A percentile compares a stretch with the other conserved stretches of the same genome.
Evolutionary conservation across 169 alveolate species (phyloP).

Genomic region (Ichthyophthirius multifiliis): DNA sequence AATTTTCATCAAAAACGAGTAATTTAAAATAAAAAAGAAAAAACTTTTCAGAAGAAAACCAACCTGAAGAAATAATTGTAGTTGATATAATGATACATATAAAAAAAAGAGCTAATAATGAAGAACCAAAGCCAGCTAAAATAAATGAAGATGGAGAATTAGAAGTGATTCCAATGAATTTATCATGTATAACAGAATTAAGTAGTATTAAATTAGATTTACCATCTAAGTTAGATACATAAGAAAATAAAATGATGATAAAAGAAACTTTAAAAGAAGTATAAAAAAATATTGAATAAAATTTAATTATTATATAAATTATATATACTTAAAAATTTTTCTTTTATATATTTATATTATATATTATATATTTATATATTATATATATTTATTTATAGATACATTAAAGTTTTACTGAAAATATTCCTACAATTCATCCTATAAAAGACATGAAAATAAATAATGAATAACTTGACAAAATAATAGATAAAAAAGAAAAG

Average conservation of each 20-base stretch:
- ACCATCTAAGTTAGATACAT: slow-evolving; percentile 50
- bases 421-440: slow-evolving; percentile 89
- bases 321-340: no score
- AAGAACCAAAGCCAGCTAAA: slow-evolving; percentile 12
- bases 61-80: neutral
- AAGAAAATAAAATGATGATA: slow-evolving; percentile 53
- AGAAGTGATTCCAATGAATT: slow-evolving; percentile 11
- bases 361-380: slow-evolving; percentile 42
- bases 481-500: slow-evolving; percentile 50
- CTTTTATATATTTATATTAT: slow-evolving; percentile 26
- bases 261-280: slow-evolving; percentile 65
- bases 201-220: slow-evolving; percentile 64
- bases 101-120: neutral
- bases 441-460: slow-evolving; percentile 91
- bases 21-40: neutral
- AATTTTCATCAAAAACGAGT: slow-evolving; percentile 30
- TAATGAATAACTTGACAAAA: slow-evolving; percentile 58
- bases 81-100: slow-evolving; percentile 13
- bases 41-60: neutral
- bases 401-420: slow-evolving; percentile 38
- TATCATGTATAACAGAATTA: slow-evolving; percentile 40
- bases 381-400: slow-evolving; percentile 13
- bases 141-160: slow-evolving; percentile 7
- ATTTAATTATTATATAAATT: slow-evolving; percentile 42
- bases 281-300: slow-evolving; percentile 50